Evolutionary conservation across 495 filamentous ascomycete genomes (phyloP), one percentile per base, ranked within the genome.

Genomic region (Tetracladium setigerum): DNA sequence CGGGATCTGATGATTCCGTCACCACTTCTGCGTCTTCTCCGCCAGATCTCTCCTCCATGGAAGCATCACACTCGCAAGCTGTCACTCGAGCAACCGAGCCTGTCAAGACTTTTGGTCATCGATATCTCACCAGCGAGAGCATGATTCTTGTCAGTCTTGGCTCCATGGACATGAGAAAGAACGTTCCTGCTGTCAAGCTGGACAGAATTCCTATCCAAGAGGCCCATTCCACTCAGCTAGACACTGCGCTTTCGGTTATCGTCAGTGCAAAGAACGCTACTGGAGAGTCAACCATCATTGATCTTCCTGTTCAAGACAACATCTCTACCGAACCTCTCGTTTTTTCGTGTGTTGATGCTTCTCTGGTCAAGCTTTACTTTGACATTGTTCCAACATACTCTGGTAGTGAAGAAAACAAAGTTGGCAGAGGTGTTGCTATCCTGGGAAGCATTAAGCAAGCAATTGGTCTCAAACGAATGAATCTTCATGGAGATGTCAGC

Each of bases 331-430:
- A 95, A 52, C 92, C 92, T 0, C 88, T 97, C 27, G 76, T 84
- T 0, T 97, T 98, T 65, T 84, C 81, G 44, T 81, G 91, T 0
- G 71, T 62, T 13, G 89, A 97, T 59, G 72, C 78, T 2, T 72
- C 74, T 45, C 89, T 87, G 56, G 90, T 96, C 34, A 88, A 89
- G 64, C 69, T 98, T 16, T 70, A 92, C 32, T 98, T 98, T 55
- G 92, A 98, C 58, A 88, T 98, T 46, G 82, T 97, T 9, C 92
- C 91, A n/a, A 97, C 94, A 1, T 96, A 97, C 67, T 81, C 89
- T 32, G 94, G 90, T n/a, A 82, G 82, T 14, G 79, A 87, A 41
- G 87, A 95, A 43, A 73, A 85, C 52, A 84, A 94, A 52, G 77
- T 97, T 32, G 92, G 90, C n/a, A 84, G 92, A 13, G 92, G 81